phyloP scores from a whole-genome alignment of 192 early-diverging fungal genomes.

The Umbelopsis ramanniana region DNA sequence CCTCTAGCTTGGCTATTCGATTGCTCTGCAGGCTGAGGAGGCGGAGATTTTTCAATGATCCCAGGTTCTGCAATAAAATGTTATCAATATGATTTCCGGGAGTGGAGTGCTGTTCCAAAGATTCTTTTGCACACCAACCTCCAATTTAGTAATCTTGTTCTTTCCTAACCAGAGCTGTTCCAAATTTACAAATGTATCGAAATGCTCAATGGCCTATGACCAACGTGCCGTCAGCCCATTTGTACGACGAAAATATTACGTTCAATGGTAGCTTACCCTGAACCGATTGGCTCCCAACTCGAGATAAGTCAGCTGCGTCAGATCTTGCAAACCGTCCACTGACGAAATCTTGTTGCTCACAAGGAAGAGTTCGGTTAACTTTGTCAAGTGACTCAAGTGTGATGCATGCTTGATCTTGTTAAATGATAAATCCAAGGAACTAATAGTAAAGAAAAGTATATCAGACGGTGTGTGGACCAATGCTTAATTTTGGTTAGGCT shows the following conservation, averaged over 20 bases:
- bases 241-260: neutral
- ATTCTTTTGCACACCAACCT: conserved; percentile 45
- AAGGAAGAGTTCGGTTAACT: conserved; percentile 83
- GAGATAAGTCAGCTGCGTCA: conserved; percentile 77
- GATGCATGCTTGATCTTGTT: conserved; percentile 91
- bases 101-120: no score
- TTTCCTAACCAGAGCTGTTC: conserved; percentile 96
- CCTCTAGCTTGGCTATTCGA: conserved; percentile 77
- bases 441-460: neutral
- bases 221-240: neutral
- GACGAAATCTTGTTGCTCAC: conserved; percentile 90
- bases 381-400: conserved; percentile 58
- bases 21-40: conserved; percentile 88
- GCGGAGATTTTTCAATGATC: conserved; percentile 62
- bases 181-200: conserved; percentile 80
- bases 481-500: neutral
- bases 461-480: no score
- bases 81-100: neutral
- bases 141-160: conserved; percentile 90
- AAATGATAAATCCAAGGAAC: conserved; percentile 88
- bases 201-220: conserved; percentile 75
- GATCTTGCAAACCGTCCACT: conserved; percentile 74
- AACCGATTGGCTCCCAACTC: conserved; percentile 97
- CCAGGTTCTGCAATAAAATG: conserved; percentile 55
- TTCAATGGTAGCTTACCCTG: conserved; percentile 53